Percentiles rank a stretch among this genome's conserved stretches.
Conservation (phyloP, 805 yeast species). For the Schizosaccharomyces pombe region DNA sequence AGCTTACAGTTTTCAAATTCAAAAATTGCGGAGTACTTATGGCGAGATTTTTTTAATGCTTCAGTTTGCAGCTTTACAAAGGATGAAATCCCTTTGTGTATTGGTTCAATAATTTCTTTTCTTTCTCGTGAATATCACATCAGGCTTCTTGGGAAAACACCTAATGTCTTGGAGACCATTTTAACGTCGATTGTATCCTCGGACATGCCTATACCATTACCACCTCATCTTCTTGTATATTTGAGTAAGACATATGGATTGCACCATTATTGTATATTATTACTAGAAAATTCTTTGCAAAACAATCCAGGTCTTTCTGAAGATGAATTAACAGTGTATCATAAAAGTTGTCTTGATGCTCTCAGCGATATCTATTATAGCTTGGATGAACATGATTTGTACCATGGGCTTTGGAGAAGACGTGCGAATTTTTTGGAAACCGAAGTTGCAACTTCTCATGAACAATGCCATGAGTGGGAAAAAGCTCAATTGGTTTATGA, state of each 20-base stretch:
- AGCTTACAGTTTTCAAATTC: not conserved
- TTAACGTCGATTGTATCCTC: conserved; percentile 55
- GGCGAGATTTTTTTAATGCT: conserved; percentile 67
- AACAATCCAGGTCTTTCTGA: conserved; percentile 11
- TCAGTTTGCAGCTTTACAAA: conserved; percentile 52
- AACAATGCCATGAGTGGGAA: conserved; percentile 87
- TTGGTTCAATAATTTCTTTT: conserved; percentile 51
- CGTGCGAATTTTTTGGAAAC: conserved; percentile 88
- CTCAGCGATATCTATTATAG: conserved; percentile 69
- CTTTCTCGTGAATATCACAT: conserved; percentile 78
- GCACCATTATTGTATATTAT: conserved; percentile 71
- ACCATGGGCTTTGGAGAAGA: conserved; percentile 93
- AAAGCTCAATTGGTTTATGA: conserved; percentile 85
- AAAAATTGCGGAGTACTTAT: conserved; percentile 20
- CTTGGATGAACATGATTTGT: conserved; percentile 85
- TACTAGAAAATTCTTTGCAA: conserved; percentile 48
- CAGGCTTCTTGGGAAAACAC: conserved; percentile 67
- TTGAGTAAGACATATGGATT: conserved; percentile 69
- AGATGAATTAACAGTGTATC: conserved; percentile 32
- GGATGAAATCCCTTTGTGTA: conserved; percentile 61
- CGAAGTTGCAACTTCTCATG: conserved; percentile 75
- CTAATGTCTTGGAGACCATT: conserved; percentile 66
- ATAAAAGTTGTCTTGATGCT: conserved; percentile 72
- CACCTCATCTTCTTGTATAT: conserved; percentile 82
- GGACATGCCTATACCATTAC: conserved; percentile 44